Evolutionary conservation across 305 asterid species (phyloP), one percentile per base, ranked within the genome.

Genomic region (Fraxinus sp.): DNA sequence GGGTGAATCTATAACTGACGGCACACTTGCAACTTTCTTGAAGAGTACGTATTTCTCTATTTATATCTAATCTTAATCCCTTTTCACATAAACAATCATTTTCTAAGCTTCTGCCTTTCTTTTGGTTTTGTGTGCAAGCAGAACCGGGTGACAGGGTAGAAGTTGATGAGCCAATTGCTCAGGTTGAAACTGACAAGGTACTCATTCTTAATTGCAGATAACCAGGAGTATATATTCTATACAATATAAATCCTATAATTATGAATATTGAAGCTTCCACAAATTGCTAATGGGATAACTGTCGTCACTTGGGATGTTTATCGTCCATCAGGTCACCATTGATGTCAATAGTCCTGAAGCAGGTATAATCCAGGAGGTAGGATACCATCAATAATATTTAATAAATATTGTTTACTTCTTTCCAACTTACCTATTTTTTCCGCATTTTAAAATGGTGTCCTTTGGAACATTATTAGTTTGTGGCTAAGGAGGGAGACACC

Each of bases 311-410:
- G 75, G 41, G 41, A 80, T 85, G 78, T 72, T 84, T 81, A 66
- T 80, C 26, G 46, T 85, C 82, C 73, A 71, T 32, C 89, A 96
- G 99, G 99, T 97, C 81, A 95, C 99, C 33, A 95, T 97, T 78
- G 99, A 97, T 90, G 98, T 97, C 85, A 87, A 90, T 82, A 95
- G 99, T 88, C 99, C 99, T 81, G 98, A 93, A 90, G 97, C 99
- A 62, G 99, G 99, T 79, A 92, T 97, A 49, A 93, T 97, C 87
- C 93, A 92, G 85, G 84, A 97, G 99, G 99, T 97, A 85, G 32
- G 30, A 18, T 64, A 46, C 79, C 52, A 0, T 26, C 72, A 24
- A 26, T 66, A 78, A 30, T 59, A 77, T 77, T 78, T 20, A 35
- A 79, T 37, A 76, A 68, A 14, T 78, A 59, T 30, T 78, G 16